These are phyloP conservation scores for Cystobasidium slooffiae DNA, from an alignment of 1,284 basidiomycete species.

Conservation along the genomic window DNA sequence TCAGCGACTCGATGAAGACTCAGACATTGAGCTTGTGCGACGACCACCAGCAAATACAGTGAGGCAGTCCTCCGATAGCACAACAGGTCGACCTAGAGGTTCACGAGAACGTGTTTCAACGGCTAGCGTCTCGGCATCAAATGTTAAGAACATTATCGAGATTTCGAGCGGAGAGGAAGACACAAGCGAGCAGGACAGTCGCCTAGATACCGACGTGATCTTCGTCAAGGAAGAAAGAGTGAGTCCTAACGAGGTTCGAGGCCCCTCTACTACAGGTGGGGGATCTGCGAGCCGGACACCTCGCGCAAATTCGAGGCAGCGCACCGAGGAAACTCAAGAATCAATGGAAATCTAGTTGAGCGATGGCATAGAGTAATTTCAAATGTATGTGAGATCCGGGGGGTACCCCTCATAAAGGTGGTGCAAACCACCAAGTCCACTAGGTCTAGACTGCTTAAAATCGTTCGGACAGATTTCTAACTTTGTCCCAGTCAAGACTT, in stretches of 20 bases:
- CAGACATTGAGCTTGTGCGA: not conserved
- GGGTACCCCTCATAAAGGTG: too few species aligned
- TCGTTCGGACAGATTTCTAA: not conserved
- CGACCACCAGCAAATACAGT: not conserved
- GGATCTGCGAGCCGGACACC: not conserved
- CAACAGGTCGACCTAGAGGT: not conserved
- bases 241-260: not conserved
- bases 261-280: not conserved
- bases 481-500: constrained; percentile 1
- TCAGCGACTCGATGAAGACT: not conserved
- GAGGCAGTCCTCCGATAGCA: not conserved
- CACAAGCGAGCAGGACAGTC: not conserved
- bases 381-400: not conserved
- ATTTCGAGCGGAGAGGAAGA: constrained; percentile 23
- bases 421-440: too few species aligned
- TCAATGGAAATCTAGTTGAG: not conserved
- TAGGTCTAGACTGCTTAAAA: not conserved
- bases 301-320: not conserved
- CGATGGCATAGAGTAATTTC: not conserved
- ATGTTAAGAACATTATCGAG: not conserved
- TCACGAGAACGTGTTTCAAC: too few species aligned
- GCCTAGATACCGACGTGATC: not conserved
- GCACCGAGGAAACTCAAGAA: not conserved
- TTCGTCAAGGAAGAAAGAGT: constrained; percentile 11
- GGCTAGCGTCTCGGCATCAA: not conserved